A percentile compares a stretch with the other conserved stretches of the same genome.
Evolutionary conservation across 768 basidiomycete species (phyloP).

Genomic region (Tulasnella sp.): DNA sequence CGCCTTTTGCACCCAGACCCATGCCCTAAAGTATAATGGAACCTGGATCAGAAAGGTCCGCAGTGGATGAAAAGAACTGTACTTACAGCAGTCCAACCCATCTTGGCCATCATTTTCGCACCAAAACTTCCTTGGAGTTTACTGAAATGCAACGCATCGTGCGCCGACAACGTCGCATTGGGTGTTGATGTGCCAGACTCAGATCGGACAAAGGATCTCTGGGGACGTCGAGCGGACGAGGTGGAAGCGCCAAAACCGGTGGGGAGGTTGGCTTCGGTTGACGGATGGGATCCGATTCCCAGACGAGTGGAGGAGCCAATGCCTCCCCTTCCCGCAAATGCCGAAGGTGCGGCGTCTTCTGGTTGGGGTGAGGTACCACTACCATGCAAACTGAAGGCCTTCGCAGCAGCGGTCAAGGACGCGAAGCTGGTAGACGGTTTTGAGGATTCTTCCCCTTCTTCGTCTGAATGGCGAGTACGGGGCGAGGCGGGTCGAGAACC

Average conservation of each 20-base stretch:
- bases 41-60: background rate
- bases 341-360: constrained; percentile 6
- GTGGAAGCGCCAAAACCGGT: constrained; percentile 29
- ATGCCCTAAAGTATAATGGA: constrained; percentile 27
- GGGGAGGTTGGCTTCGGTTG: constrained; percentile 17
- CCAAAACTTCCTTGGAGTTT: constrained; percentile 69
- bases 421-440: constrained; percentile 25
- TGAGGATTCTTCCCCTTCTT: constrained; percentile 35
- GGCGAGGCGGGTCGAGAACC: constrained; percentile 45
- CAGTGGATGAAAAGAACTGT: background rate
- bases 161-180: constrained; percentile 41
- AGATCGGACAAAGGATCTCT: constrained; percentile 38
- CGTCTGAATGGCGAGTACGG: constrained; percentile 39
- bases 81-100: constrained; percentile 77
- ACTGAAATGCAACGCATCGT: constrained; percentile 70
- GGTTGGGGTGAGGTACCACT: background rate
- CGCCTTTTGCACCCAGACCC: constrained; percentile 60
- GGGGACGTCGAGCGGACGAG: constrained; percentile 25
- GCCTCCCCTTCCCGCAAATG: constrained; percentile 15
- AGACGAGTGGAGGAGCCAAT: constrained; percentile 13
- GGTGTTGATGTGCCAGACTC: constrained; percentile 6
- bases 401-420: background rate
- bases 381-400: constrained; percentile 32
- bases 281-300: constrained; percentile 12
- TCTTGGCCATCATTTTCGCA: constrained; percentile 82